These are phyloP conservation scores for Hyaloscypha finlandica DNA, from an alignment of 495 filamentous ascomycete species.

Conservation along the genomic window DNA sequence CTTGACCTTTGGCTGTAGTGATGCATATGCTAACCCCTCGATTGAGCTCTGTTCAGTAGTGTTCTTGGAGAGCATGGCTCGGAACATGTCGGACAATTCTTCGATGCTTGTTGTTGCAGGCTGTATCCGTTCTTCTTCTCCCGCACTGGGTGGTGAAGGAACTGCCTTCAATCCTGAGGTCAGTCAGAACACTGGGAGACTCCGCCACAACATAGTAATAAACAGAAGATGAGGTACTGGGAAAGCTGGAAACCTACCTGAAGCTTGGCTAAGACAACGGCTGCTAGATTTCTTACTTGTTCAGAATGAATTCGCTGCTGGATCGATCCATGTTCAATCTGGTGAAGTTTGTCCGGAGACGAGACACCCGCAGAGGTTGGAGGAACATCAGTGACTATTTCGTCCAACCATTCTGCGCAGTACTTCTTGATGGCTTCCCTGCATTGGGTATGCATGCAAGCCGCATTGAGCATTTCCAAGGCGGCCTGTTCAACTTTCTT, in stretches of 20 bases:
- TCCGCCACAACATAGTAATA: not conserved
- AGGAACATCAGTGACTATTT: slow-evolving; percentile 68
- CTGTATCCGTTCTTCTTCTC: slow-evolving; percentile 45
- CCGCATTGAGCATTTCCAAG: slow-evolving; percentile 85
- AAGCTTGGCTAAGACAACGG: slow-evolving; percentile 83
- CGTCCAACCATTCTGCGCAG: slow-evolving; percentile 80
- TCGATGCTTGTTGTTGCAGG: slow-evolving; percentile 58
- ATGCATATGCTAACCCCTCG: slow-evolving; percentile 92
- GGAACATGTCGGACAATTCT: slow-evolving; percentile 78
- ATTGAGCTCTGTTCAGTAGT: slow-evolving; percentile 64
- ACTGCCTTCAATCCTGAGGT: slow-evolving; percentile 54
- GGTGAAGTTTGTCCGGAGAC: slow-evolving; percentile 14
- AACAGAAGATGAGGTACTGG: not conserved
- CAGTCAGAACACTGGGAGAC: slow-evolving; percentile 41
- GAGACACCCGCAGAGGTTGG: slow-evolving; percentile 55
- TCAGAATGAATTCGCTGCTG: slow-evolving; percentile 45
- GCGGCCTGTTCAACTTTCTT: slow-evolving; percentile 77
- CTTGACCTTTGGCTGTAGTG: slow-evolving; percentile 79
- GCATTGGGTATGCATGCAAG: slow-evolving; percentile 78
- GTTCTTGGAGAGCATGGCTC: slow-evolving; percentile 66
- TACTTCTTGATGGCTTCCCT: slow-evolving; percentile 78
- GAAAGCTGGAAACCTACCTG: slow-evolving; percentile 45
- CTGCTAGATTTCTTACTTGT: slow-evolving; percentile 64
- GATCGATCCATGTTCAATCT: slow-evolving; percentile 29
- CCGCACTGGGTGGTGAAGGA: slow-evolving; percentile 35